Evolutionary conservation across 805 yeast species (phyloP), one percentile per base, ranked within the genome.

Genomic region (Peterozyma xylosa): DNA sequence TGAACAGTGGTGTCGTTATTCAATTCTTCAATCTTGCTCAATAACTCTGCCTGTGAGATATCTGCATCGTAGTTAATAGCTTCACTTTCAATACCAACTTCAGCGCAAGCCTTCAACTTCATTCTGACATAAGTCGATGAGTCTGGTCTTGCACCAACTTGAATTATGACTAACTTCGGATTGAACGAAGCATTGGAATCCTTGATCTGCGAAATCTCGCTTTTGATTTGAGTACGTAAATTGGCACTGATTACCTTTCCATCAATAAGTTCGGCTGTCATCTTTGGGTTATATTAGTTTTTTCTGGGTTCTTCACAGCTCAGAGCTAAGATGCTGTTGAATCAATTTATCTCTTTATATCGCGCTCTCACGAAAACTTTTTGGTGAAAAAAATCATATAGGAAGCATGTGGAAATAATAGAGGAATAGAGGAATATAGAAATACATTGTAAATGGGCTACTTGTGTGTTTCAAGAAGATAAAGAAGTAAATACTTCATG

Each of bases 101-200:
- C 86, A 45, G 71, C 68, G 29, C 91, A 86, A 10, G 93, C 91
- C 60, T 80, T 82, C 48, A 82, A 64, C 62, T 86, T 86, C 88
- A 83, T 84, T 50, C 78, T 74, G 39, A 86, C 90, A 61, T 86
- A 86, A 3, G 88, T 82, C n/a, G 83, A 68, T 11, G 93, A 84
- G 56, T 86, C 95, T 17, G 82, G 83, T 60, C 91, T 72, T 21
- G 68, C 66, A 45, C 95, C 95, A 17, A 86, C 84, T 64, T 86
- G 95, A 50, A 86, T 69, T 50, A 86, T 85, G 48, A 80, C 69
- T 56, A 86, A 67, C 37, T 69, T 71, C 30, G 95, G 93, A 50
- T 68, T 66, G 62, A 85, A 84, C 39, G 67, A 68, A 13, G 80
- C 73, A 50, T 74, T 68, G 32, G 64, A 58, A 10, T 60, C 48